Evolutionary conservation across 176 grass and related monocot genomes (phyloP), one percentile per base, ranked within the genome.

Genomic region (Saccharum spontaneum): DNA sequence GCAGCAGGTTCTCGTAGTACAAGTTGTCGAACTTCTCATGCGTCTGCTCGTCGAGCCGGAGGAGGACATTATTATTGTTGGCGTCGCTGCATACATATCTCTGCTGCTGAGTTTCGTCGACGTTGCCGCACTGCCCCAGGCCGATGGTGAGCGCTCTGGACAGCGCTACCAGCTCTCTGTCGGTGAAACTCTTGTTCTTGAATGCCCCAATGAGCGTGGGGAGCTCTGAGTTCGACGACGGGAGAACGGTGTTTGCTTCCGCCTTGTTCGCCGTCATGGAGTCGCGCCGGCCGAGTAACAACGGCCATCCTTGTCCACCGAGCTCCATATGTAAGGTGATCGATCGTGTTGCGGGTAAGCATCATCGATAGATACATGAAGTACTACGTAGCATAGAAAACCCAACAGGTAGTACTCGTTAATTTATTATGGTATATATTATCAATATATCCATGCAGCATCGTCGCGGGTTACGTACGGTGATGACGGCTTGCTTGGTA

Each of bases 71-170:
- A 1, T 3, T 46, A 7, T 7, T 49, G 0, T 4, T 49, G 14
- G 80, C 18, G 84, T 69, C 2, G 55, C 0, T 60, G 8, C 64
- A n/a, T n/a, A n/a, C n/a, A n/a, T n/a, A 67, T 75, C 77, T 73
- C 10, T 1, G 41, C 90, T 73, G 31, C 73, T 46, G 60, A 63
- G 1, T 17, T 52, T 24, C 0, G 40, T 1, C 1, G 78, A 22
- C 7, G 69, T 7, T 2, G 87, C 54, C 70, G 88, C 94, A 93
- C 23, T 71, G 89, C 5, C 80, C 82, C 26, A 76, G 67, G 69
- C 94, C 94, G 67, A 93, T 83, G 40, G 84, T 97, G 89, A 90
- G 94, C 26, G 77, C 91, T n/a, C 94, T 91, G 0, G 94, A 97
- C 24, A 97, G 91, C 16, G 78, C 89, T 10, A 85, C 91, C 16